These are phyloP conservation scores for Chernovozyma sophiae-reginae DNA, from an alignment of 1,139 yeast genomes.

Conservation along the genomic window DNA sequence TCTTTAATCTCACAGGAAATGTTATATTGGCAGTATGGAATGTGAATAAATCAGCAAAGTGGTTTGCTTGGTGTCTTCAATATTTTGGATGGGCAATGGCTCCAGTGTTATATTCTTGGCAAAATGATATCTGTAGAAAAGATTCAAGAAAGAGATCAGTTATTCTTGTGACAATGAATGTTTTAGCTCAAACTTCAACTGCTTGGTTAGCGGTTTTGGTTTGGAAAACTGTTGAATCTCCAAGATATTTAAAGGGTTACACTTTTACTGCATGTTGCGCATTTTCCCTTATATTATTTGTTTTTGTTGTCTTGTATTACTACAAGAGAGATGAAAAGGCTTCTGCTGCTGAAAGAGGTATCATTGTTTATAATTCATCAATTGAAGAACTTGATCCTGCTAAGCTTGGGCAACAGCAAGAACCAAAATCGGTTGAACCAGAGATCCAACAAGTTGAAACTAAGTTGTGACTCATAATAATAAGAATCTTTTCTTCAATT, in stretches of 20 bases:
- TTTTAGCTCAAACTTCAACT: slow-evolving; percentile 40
- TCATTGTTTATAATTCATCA: slow-evolving; percentile 41
- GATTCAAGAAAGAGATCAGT: slow-evolving; percentile 44
- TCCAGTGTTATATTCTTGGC: slow-evolving; percentile 46
- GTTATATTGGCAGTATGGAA: slow-evolving; percentile 44
- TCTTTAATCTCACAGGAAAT: slow-evolving; percentile 38
- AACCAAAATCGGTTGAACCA: no score
- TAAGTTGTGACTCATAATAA: no score
- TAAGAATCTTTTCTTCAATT: no score
- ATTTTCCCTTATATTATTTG: slow-evolving; percentile 48
- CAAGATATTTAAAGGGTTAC: slow-evolving; percentile 36
- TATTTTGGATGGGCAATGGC: slow-evolving; percentile 51
- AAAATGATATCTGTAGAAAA: slow-evolving; percentile 41
- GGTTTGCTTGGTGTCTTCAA: slow-evolving; percentile 46
- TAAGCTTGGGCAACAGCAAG: neutral
- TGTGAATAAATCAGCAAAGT: slow-evolving; percentile 40
- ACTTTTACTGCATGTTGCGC: slow-evolving; percentile 52
- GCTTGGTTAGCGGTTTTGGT: slow-evolving; percentile 46
- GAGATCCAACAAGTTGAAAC: no score
- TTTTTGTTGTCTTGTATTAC: slow-evolving; percentile 49
- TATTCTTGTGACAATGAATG: slow-evolving; percentile 41
- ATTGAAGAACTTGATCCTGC: slow-evolving; percentile 5
- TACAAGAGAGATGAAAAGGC: slow-evolving; percentile 56
- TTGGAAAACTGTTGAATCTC: slow-evolving; percentile 44
- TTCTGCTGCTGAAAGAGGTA: slow-evolving; percentile 50